Conservation (phyloP, 257 asterid genomes). For the Scutellaria barbata region DNA sequence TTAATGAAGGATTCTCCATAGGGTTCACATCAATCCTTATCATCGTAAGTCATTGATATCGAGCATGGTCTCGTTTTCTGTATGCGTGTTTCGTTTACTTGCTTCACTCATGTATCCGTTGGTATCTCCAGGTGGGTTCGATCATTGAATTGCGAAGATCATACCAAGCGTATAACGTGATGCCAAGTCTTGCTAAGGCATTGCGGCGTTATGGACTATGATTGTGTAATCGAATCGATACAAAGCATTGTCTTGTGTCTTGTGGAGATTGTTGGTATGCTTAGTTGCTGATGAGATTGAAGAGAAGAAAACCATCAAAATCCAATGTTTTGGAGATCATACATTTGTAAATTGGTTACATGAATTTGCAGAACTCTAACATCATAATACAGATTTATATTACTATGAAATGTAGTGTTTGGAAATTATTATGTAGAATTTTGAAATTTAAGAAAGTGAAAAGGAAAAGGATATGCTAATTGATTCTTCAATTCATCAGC, state of each 20-base stretch:
- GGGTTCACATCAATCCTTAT: constrained; percentile 96
- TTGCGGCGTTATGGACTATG: constrained; percentile 81
- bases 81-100: background rate
- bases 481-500: no score
- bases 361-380: no score
- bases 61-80: background rate
- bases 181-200: constrained; percentile 92
- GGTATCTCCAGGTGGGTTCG: constrained; percentile 79
- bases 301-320: background rate
- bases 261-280: background rate
- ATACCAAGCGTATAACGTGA: constrained; percentile 95
- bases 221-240: background rate
- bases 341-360: no score
- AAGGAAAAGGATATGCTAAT: no score
- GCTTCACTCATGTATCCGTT: background rate
- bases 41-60: constrained; percentile 65
- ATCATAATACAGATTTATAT: no score
- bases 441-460: no score
- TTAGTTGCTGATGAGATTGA: background rate
- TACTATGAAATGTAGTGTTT: no score
- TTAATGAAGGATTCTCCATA: constrained; percentile 85
- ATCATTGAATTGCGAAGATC: constrained; percentile 94
- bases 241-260: background rate
- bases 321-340: no score
- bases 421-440: no score